phyloP scores from a whole-genome alignment of 805 yeast species.

The Saturnispora serradocipensis region DNA sequence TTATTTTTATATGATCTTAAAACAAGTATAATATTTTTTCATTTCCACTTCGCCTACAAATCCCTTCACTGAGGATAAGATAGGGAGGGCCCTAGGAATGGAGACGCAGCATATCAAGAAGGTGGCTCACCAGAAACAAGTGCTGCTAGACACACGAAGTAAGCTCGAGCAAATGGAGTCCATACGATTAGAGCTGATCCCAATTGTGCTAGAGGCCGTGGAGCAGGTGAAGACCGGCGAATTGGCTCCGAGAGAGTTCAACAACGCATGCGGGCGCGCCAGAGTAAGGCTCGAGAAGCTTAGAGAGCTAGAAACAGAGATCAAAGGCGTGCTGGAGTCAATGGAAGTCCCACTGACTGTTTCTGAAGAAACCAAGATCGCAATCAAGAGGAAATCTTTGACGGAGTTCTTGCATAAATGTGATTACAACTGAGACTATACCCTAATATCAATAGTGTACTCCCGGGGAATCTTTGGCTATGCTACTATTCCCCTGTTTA shows the following conservation, averaged over 20 bases:
- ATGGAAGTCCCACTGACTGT: constrained; percentile 20
- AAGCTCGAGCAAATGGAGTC: constrained; percentile 19
- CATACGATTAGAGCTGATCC: constrained; percentile 30
- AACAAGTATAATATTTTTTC: not conserved
- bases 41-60: not conserved
- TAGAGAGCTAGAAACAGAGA: constrained; percentile 33
- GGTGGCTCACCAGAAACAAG: constrained; percentile 2
- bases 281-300: constrained; percentile 32
- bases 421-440: not conserved
- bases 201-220: constrained; percentile 32
- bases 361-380: constrained; percentile 1
- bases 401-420: not conserved
- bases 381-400: constrained; percentile 10
- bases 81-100: not conserved
- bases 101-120: constrained; percentile 1
- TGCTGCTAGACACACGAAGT: not conserved
- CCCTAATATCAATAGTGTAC: too few relatives aligned
- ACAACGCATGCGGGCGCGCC: constrained; percentile 37
- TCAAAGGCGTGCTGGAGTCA: constrained; percentile 20
- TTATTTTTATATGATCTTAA: not conserved
- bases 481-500: too few relatives aligned
- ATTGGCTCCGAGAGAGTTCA: constrained; percentile 35
- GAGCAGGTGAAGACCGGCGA: constrained; percentile 33
- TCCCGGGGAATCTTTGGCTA: too few relatives aligned
- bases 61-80: not conserved